These are phyloP conservation scores for Fragosphaeria purpurea DNA, from an alignment of 2,329 filamentous ascomycete species.

Conservation along the genomic window DNA sequence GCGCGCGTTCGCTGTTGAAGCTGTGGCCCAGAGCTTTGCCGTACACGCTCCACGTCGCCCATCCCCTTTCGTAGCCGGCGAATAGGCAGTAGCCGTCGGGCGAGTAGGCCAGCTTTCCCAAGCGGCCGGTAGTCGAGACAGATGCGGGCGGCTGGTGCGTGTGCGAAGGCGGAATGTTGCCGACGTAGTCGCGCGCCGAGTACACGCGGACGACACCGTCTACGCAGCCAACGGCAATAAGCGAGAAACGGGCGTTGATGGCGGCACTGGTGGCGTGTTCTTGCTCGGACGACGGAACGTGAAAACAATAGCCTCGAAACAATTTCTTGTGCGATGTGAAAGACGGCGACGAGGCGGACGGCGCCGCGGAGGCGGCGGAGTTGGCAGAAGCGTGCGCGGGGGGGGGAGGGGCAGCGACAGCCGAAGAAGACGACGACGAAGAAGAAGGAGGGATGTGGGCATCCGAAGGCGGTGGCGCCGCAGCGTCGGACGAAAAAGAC, in stretches of 20 bases:
- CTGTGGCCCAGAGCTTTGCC: conserved; percentile 81
- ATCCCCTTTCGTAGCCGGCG: conserved; percentile 82
- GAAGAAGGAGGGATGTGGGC: not conserved
- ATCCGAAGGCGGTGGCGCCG: not conserved
- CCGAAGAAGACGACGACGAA: not conserved
- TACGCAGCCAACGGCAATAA: conserved; percentile 76
- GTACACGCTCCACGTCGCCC: conserved; percentile 96
- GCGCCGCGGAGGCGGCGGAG: not conserved
- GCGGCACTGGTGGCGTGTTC: conserved; percentile 62
- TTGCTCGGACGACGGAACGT: conserved; percentile 51
- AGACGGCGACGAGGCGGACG: not conserved
- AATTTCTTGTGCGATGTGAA: conserved; percentile 45
- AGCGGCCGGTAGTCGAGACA: conserved; percentile 51
- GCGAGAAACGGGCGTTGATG: conserved; percentile 89
- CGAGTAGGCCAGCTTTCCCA: conserved; percentile 75
- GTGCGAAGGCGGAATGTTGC: conserved; percentile 84
- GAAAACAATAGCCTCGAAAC: conserved; percentile 88
- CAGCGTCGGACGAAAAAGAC: not conserved
- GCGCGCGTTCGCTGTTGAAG: conserved; percentile 58
- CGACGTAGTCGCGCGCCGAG: conserved; percentile 82
- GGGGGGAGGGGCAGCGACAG: not conserved
- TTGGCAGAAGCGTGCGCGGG: not conserved
- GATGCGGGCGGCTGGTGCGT: conserved; percentile 62
- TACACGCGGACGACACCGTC: conserved; percentile 82
- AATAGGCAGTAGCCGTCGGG: conserved; percentile 96